Conservation (phyloP, 2,329 filamentous ascomycete species). For the Pseudogymnoascus sp. region DNA sequence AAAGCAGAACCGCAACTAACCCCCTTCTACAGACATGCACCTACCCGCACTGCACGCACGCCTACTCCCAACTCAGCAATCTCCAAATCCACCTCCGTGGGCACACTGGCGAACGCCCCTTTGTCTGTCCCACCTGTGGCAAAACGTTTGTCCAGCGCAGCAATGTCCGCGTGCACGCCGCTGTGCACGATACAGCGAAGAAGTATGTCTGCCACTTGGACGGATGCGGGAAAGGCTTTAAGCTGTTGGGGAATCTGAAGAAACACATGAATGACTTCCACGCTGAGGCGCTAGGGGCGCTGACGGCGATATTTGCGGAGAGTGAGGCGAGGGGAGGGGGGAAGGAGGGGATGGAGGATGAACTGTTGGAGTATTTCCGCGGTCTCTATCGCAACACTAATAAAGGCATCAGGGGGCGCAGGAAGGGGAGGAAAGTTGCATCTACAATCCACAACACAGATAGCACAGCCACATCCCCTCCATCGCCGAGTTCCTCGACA, state of each 20-base stretch:
- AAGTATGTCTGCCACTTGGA: constrained; percentile 76
- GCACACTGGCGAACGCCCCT: constrained; percentile 82
- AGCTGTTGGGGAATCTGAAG: constrained; percentile 87
- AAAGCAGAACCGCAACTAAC: too few relatives aligned
- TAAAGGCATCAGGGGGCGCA: constrained; percentile 94
- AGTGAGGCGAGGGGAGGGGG: too few relatives aligned
- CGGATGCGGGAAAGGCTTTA: constrained; percentile 79
- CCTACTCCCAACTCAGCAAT: constrained; percentile 86
- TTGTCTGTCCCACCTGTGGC: constrained; percentile 67
- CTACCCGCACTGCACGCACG: constrained; percentile 62
- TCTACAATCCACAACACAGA: too few relatives aligned
- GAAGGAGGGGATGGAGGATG: constrained; percentile 47
- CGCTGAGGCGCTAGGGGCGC: constrained; percentile 56
- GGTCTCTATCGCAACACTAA: constrained; percentile 95
- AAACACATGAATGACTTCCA: constrained; percentile 95
- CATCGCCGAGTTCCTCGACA: not conserved
- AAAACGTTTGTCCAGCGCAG: constrained; percentile 80
- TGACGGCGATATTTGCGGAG: constrained; percentile 59
- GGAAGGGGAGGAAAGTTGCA: constrained; percentile 70
- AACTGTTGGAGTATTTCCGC: constrained; percentile 77
- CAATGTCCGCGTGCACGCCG: constrained; percentile 75
- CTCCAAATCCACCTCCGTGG: constrained; percentile 83
- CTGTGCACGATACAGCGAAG: constrained; percentile 69
- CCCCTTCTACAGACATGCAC: constrained; percentile 44
- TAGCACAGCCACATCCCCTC: too few relatives aligned